A percentile compares a stretch with the other conserved stretches of the same genome.
phyloP scores from a whole-genome alignment of 805 yeast genomes.

The Spathaspora passalidarum region DNA sequence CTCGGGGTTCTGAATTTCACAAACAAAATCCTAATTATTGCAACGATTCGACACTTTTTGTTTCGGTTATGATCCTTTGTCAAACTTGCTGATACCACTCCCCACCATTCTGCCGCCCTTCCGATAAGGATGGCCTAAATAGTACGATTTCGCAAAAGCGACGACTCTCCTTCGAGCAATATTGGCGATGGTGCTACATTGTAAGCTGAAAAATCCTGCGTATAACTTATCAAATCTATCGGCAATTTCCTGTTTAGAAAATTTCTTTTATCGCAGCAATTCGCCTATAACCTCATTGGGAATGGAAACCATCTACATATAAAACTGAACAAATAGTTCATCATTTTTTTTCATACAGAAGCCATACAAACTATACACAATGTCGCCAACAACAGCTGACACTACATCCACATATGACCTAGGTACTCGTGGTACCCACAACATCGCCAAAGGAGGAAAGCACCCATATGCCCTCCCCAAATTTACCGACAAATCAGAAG shows the following conservation, averaged over 20 bases:
- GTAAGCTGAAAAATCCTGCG: background rate
- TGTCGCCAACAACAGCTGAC: constrained; percentile 6
- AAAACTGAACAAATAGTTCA: background rate
- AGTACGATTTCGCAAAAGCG: too few species aligned
- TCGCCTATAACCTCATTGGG: background rate
- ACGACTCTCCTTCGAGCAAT: too few species aligned
- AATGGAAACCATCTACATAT: background rate
- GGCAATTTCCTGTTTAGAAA: background rate
- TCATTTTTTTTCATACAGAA: background rate
- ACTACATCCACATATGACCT: constrained; percentile 36
- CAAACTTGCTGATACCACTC: too few species aligned
- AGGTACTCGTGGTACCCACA: constrained; percentile 53
- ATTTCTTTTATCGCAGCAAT: background rate
- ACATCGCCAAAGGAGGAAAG: constrained; percentile 52
- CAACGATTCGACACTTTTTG: too few species aligned
- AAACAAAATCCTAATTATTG: too few species aligned
- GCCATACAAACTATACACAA: background rate
- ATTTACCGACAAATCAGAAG: constrained; percentile 45
- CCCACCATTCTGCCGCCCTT: too few species aligned
- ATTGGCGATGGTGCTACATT: background rate
- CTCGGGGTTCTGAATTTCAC: too few species aligned
- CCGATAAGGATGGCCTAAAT: too few species aligned
- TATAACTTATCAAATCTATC: background rate
- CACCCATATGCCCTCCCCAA: constrained; percentile 52
- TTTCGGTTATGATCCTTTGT: too few species aligned